Evolutionary conservation across 306 rosid genomes (phyloP).

Genomic region (Arachis hypogaea): DNA sequence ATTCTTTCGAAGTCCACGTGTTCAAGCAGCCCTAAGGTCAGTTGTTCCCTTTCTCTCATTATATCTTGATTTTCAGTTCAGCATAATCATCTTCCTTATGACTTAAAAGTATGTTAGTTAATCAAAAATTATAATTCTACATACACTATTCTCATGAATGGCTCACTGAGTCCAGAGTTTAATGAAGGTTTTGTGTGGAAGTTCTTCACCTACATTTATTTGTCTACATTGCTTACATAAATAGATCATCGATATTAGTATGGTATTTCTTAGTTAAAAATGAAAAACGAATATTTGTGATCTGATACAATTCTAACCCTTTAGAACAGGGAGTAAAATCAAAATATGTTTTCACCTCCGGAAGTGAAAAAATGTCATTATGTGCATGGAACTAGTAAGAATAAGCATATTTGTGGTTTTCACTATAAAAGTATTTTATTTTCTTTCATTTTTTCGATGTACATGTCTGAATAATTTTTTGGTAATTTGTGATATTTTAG

Average conservation of each 20-base stretch:
- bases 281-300: too few species aligned
- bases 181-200: too few species aligned
- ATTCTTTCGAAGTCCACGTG: conserved; percentile 54
- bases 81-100: conserved; percentile 6
- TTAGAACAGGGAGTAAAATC: neutral
- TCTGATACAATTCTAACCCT: too few species aligned
- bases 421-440: neutral
- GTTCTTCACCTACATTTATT: neutral
- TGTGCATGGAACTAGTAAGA: neutral
- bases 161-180: neutral
- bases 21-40: conserved; percentile 41
- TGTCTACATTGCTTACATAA: neutral
- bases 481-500: conserved; percentile 50
- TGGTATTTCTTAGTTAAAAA: too few species aligned
- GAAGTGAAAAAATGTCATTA: neutral
- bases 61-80: conserved; percentile 6
- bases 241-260: too few species aligned
- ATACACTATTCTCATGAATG: neutral
- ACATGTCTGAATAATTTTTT: neutral
- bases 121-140: neutral
- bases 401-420: neutral
- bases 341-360: neutral
- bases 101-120: neutral
- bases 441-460: neutral
- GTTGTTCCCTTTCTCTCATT: conserved; percentile 7